Evolutionary conservation across 352 stramenopile species (phyloP).

Genomic region (Phytopythium vexans): DNA sequence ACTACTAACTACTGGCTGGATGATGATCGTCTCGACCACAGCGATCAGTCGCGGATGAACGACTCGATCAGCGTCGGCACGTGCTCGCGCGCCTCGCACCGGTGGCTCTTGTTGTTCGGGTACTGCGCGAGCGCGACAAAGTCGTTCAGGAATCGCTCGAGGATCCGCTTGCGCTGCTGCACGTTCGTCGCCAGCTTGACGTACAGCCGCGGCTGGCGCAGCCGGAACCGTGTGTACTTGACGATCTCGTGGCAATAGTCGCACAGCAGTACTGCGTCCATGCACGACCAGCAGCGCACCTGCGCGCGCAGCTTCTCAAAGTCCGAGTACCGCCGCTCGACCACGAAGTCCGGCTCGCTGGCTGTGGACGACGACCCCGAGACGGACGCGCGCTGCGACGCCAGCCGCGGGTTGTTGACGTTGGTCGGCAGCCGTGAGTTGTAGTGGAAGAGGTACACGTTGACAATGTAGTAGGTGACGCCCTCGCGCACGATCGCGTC

Average conservation of each 20-base stretch:
- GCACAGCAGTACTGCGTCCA: conserved; percentile 46
- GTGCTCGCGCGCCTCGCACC: conserved; percentile 41
- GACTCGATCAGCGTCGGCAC: conserved; percentile 43
- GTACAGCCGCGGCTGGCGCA: conserved; percentile 40
- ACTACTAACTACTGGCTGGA: not conserved
- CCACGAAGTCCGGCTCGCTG: conserved; percentile 40
- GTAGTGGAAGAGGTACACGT: conserved; percentile 51
- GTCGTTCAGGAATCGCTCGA: conserved; percentile 48
- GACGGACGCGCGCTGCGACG: conserved; percentile 6
- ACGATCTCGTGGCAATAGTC: conserved; percentile 60
- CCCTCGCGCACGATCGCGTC: conserved; percentile 33
- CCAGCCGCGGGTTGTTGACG: conserved; percentile 37
- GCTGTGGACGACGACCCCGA: conserved; percentile 13
- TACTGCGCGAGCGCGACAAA: conserved; percentile 45
- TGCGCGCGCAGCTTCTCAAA: conserved; percentile 49
- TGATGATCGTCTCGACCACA: too few relatives aligned
- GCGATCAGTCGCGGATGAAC: conserved; percentile 36
- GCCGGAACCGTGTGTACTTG: conserved; percentile 48
- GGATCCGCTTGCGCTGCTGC: conserved; percentile 46
- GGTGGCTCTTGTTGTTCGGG: conserved; percentile 26
- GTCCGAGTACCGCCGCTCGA: conserved; percentile 65
- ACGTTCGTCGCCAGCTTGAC: conserved; percentile 30
- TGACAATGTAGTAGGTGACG: conserved; percentile 52
- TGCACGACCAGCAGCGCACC: conserved; percentile 36
- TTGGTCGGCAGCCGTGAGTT: conserved; percentile 44